These are phyloP conservation scores for Mycothermus thermophilus DNA, from an alignment of 495 filamentous ascomycete genomes.

Conservation along the genomic window DNA sequence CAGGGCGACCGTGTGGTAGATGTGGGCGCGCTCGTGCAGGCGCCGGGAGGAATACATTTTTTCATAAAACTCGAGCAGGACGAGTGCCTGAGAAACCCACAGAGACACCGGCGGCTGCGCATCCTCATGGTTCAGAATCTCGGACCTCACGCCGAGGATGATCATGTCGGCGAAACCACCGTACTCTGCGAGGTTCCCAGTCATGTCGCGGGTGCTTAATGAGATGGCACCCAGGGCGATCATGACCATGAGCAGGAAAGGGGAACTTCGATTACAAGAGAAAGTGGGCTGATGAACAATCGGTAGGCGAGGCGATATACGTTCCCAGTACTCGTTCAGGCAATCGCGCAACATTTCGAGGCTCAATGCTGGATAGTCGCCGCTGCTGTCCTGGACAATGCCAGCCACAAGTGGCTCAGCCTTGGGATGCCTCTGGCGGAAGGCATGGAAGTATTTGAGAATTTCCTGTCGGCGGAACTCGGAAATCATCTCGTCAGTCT, in stretches of 20 bases:
- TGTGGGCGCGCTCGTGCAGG: constrained; percentile 88
- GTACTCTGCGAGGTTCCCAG: constrained; percentile 51
- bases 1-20: constrained; percentile 89
- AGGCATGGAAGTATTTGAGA: constrained; percentile 61
- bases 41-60: constrained; percentile 86
- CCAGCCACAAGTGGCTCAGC: constrained; percentile 56
- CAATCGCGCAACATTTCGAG: constrained; percentile 86
- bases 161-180: constrained; percentile 70
- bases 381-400: constrained; percentile 54
- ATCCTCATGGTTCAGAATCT: constrained; percentile 73
- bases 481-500: constrained; percentile 62
- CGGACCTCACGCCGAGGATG: constrained; percentile 71
- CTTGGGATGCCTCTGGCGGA: constrained; percentile 59
- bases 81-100: constrained; percentile 85
- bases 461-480: constrained; percentile 73
- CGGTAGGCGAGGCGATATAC: constrained; percentile 84
- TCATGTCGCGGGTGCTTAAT: constrained; percentile 60
- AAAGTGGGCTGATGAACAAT: constrained; percentile 93
- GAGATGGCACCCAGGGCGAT: constrained; percentile 87
- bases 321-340: constrained; percentile 81
- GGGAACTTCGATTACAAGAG: constrained; percentile 63
- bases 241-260: constrained; percentile 70
- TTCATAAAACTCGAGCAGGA: constrained; percentile 86
- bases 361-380: constrained; percentile 59
- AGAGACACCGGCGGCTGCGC: constrained; percentile 81